Evolutionary conservation across 768 basidiomycete species (phyloP), one percentile per base, ranked within the genome.

Genomic region (Termitomyces sp.): DNA sequence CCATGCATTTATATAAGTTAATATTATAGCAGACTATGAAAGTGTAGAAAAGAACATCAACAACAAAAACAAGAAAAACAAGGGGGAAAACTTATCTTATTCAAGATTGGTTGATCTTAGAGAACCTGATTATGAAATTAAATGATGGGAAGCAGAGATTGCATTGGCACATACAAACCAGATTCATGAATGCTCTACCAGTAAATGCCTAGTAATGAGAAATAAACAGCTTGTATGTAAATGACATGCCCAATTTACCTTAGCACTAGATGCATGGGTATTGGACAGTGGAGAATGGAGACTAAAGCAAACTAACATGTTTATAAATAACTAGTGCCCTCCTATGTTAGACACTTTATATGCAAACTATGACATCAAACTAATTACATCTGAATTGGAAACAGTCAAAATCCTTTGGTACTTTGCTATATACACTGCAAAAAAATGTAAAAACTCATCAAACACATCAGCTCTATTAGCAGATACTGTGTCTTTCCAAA

Each of bases 381-480:
- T 80, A 0, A 53, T 81, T 0, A 66, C 69, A 4, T 72, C 71
- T 52, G 73, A 70, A 0, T 22, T 5, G 0, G 73, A 76, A 0
- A 79, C 76, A 3, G 30, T 0, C 68, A 65, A 26, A 64, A 69
- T 77, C 0, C 64, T 70, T 0, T 77, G 64, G 50, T 83, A 83
- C 46, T 66, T 75, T 1, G 72, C 74, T 0, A 61, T 55, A 0
- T 82, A 82, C 55, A 63, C 71, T 0, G 68, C 73, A 0, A 82
- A 82, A 60, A 77, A 76, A 42, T 76, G 79, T 50, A 46, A 55
- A 8, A 59, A 62, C 8, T 61, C 67, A 0, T 68, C 63, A 30
- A 81, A 81, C 47, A 39, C 65, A 3, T 73, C 76, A 0, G 78
- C 79, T 1, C 22, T 81, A 0, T 22, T 81, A 1, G 74, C 76